Percentiles rank a stretch among this genome's conserved stretches.
These are phyloP conservation scores for Paecilomyces dactylethromorphus DNA, from an alignment of 2,329 filamentous ascomycete species.

Conservation along the genomic window DNA sequence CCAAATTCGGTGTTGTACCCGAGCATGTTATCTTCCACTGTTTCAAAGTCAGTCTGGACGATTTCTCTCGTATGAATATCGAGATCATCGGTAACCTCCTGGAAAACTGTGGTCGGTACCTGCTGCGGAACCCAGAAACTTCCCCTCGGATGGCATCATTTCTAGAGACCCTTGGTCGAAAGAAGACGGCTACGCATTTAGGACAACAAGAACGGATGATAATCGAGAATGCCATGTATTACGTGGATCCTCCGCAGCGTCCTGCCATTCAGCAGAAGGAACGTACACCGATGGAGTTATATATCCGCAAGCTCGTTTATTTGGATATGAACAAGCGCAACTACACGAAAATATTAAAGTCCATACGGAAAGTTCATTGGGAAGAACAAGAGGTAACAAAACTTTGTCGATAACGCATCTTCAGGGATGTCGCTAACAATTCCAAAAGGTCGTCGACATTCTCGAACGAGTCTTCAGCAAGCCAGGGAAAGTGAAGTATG, in stretches of 20 bases:
- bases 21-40: slow-evolving; percentile 99
- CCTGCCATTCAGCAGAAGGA: slow-evolving; percentile 96
- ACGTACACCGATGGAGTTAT: slow-evolving; percentile 84
- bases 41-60: slow-evolving; percentile 92
- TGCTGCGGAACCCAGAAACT: slow-evolving; percentile 87
- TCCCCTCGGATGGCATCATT: slow-evolving; percentile 90
- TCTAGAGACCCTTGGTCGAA: slow-evolving; percentile 87
- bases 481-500: slow-evolving; percentile 94
- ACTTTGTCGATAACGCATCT: slow-evolving; percentile 4
- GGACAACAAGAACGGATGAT: slow-evolving; percentile 96
- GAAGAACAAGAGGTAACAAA: slow-evolving; percentile 70
- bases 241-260: slow-evolving; percentile 89
- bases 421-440: slow-evolving; percentile 4
- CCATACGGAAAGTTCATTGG: slow-evolving; percentile 94
- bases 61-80: slow-evolving; percentile 98
- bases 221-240: slow-evolving; percentile 96
- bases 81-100: slow-evolving; percentile 95
- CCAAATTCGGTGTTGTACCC: slow-evolving; percentile 95
- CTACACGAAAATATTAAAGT: slow-evolving; percentile 87
- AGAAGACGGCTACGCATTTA: slow-evolving; percentile 92
- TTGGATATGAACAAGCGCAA: slow-evolving; percentile 90
- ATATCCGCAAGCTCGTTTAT: slow-evolving; percentile 88
- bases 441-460: slow-evolving; percentile 61
- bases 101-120: slow-evolving; percentile 92
- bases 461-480: slow-evolving; percentile 91